phyloP scores from a whole-genome alignment of 129 eudicot genomes.

The Smallanthus sonchifolius region DNA sequence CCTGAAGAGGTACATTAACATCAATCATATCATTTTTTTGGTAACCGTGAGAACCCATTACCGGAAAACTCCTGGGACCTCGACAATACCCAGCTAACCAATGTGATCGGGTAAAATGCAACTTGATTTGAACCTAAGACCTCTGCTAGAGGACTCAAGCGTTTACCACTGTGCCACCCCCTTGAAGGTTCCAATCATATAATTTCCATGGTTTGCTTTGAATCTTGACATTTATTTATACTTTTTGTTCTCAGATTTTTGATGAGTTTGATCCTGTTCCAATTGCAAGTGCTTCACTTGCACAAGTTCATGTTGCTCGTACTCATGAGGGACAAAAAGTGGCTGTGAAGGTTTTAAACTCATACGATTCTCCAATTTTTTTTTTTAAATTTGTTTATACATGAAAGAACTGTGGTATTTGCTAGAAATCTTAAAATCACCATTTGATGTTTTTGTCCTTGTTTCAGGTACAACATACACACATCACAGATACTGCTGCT shows the following conservation, averaged over 20 bases:
- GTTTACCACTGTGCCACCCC: too few relatives aligned
- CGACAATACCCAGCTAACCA: too few relatives aligned
- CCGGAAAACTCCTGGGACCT: too few relatives aligned
- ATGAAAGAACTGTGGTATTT: not conserved
- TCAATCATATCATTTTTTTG: not conserved
- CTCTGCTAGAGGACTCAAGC: too few relatives aligned
- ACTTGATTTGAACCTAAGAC: too few relatives aligned
- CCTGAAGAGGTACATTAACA: conserved; percentile 71
- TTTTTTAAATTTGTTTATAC: not conserved
- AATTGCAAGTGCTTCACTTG: conserved; percentile 97
- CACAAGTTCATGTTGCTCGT: conserved; percentile 92
- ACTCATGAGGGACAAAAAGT: conserved; percentile 82
- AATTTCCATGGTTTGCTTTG: not conserved
- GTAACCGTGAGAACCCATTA: too few relatives aligned
- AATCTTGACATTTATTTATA: conserved; percentile 2
- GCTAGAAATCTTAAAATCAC: not conserved
- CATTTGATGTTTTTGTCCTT: conserved; percentile 1
- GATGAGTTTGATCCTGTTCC: conserved; percentile 84
- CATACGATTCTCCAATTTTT: not conserved
- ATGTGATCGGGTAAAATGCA: too few relatives aligned
- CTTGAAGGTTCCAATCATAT: too few relatives aligned
- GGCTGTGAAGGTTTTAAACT: conserved; percentile 79
- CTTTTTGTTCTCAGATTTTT: conserved; percentile 53
- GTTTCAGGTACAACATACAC: conserved; percentile 83
- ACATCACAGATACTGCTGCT: conserved; percentile 96